A percentile compares a stretch with the other conserved stretches of the same genome.
These are phyloP conservation scores for Coniosporium apollinis DNA, from an alignment of 495 filamentous ascomycete genomes.

Conservation along the genomic window DNA sequence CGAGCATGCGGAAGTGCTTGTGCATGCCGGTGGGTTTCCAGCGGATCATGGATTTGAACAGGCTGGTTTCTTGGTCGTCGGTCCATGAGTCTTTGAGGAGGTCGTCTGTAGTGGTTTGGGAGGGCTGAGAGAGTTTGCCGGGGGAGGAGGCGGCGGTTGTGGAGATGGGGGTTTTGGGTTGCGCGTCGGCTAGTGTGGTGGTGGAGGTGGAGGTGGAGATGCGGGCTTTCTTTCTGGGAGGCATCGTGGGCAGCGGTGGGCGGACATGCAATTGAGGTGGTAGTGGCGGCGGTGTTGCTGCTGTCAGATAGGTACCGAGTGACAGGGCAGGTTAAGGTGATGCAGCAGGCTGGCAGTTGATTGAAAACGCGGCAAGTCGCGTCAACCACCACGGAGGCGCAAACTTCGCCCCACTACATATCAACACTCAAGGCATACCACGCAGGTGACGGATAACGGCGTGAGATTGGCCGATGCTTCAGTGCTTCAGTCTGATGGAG, in stretches of 20 bases:
- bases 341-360: no score
- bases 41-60: constrained; percentile 78
- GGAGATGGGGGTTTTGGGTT: constrained; percentile 13
- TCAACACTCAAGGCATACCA: no score
- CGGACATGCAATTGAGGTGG: background rate
- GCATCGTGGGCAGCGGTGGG: constrained; percentile 7
- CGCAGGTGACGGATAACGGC: no score
- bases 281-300: no score
- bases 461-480: no score
- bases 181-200: constrained; percentile 14
- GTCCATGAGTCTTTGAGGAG: constrained; percentile 66
- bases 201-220: constrained; percentile 3
- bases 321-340: no score
- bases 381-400: no score
- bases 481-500: no score
- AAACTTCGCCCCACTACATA: no score
- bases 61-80: constrained; percentile 78
- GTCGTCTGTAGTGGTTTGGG: constrained; percentile 12
- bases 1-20: constrained; percentile 92
- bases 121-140: no score
- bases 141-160: constrained; percentile 1
- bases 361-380: no score
- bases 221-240: constrained; percentile 12
- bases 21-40: constrained; percentile 98
- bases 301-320: no score